Evolutionary conservation across 2,329 filamentous ascomycete genomes (phyloP).

Genomic region (Sclerotinia trifoliorum): DNA sequence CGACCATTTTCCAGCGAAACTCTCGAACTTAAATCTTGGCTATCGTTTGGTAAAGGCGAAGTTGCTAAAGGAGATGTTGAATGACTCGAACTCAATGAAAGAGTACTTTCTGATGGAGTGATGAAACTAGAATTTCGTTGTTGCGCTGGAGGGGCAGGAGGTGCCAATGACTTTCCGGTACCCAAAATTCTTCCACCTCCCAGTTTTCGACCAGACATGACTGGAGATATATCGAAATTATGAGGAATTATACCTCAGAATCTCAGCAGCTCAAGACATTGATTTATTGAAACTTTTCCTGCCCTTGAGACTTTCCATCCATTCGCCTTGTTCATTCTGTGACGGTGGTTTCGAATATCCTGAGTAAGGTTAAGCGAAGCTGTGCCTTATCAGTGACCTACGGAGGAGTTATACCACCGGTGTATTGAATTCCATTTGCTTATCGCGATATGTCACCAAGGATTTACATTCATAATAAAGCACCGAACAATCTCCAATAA

Average conservation of each 20-base stretch:
- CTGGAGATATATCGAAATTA: slow-evolving; percentile 30
- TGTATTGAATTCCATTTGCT: slow-evolving; percentile 1
- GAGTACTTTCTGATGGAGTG: slow-evolving; percentile 66
- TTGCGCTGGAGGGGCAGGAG: slow-evolving; percentile 51
- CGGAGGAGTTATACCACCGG: too few species aligned
- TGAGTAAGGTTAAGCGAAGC: slow-evolving; percentile 19
- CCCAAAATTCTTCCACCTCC: slow-evolving; percentile 91
- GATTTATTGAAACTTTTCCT: slow-evolving; percentile 4
- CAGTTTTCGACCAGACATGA: slow-evolving; percentile 81
- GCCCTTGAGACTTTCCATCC: slow-evolving; percentile 15
- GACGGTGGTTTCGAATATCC: slow-evolving; percentile 14
- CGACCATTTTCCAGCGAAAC: slow-evolving; percentile 68
- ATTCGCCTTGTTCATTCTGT: slow-evolving; percentile 5
- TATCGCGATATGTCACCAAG: slow-evolving; percentile 21
- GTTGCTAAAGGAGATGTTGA: slow-evolving; percentile 56
- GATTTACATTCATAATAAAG: slow-evolving; percentile 10
- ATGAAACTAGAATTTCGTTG: slow-evolving; percentile 44
- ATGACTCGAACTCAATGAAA: slow-evolving; percentile 73
- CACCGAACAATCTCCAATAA: slow-evolving; percentile 1
- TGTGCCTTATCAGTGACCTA: slow-evolving; percentile 11
- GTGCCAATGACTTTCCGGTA: slow-evolving; percentile 77
- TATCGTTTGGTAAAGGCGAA: slow-evolving; percentile 66
- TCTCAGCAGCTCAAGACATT: slow-evolving; percentile 33
- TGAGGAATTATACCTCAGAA: slow-evolving; percentile 28
- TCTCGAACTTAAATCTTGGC: slow-evolving; percentile 77